Evolutionary conservation across 192 early-diverging fungal genomes (phyloP).

Genomic region (Chytriomyces sp.): DNA sequence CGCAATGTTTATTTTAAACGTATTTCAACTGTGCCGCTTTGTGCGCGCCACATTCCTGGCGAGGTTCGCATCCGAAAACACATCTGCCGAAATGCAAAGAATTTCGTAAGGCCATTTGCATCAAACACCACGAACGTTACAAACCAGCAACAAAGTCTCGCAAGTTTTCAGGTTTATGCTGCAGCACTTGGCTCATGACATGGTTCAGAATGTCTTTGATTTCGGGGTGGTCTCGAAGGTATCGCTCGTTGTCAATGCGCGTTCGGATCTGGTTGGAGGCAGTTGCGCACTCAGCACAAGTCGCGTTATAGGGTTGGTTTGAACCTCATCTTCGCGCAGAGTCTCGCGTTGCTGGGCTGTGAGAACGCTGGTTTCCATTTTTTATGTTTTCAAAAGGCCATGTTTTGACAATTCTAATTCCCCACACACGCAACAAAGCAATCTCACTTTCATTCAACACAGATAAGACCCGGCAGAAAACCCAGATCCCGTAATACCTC

Average conservation of each 20-base stretch:
- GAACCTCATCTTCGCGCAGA: neutral
- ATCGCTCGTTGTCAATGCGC: slow-evolving; percentile 56
- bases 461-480: too few species aligned
- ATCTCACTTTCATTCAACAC: neutral
- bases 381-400: neutral
- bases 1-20: too few species aligned
- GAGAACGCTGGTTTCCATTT: slow-evolving; percentile 22
- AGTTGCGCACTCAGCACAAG: neutral
- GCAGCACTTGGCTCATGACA: slow-evolving; percentile 46
- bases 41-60: too few species aligned
- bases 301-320: too few species aligned
- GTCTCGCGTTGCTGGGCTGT: slow-evolving; percentile 9
- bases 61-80: too few species aligned
- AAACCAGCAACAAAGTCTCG: slow-evolving; percentile 46
- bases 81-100: too few species aligned
- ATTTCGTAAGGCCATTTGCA: too few species aligned
- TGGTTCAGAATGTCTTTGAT: slow-evolving; percentile 53
- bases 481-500: too few species aligned
- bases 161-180: slow-evolving; percentile 47
- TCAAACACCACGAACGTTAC: too few species aligned
- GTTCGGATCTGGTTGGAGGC: slow-evolving; percentile 35
- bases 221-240: slow-evolving; percentile 58
- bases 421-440: neutral
- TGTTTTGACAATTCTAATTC: neutral
- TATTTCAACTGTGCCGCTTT: too few species aligned